Evolutionary conservation across 1,284 basidiomycete species (phyloP).

Genomic region (Filobasidium uniguttulatum): DNA sequence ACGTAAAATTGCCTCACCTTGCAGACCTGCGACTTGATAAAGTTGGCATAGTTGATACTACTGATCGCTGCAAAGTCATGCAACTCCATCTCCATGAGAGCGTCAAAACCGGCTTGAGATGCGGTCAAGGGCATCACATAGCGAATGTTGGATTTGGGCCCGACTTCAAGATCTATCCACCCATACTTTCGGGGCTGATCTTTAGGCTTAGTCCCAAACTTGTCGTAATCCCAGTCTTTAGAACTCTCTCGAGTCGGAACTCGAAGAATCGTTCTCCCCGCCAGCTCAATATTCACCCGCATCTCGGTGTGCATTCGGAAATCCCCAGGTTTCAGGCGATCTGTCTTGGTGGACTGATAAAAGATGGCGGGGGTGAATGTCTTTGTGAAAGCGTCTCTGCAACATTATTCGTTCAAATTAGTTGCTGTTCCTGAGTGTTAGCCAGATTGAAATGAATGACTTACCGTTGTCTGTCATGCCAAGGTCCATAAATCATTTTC

Average conservation of each 20-base stretch:
- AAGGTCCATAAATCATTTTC: slow-evolving; percentile 70
- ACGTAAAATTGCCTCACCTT: slow-evolving; percentile 23
- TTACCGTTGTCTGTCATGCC: slow-evolving; percentile 80
- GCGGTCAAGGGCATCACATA: slow-evolving; percentile 72
- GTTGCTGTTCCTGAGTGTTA: too few relatives aligned
- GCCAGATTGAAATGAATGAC: slow-evolving; percentile 15
- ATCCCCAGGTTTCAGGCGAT: slow-evolving; percentile 55
- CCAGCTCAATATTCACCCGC: slow-evolving; percentile 63
- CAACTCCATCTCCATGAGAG: slow-evolving; percentile 65
- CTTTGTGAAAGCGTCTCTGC: slow-evolving; percentile 58
- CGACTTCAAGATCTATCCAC: slow-evolving; percentile 58
- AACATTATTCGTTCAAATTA: neutral
- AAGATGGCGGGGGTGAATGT: slow-evolving; percentile 70
- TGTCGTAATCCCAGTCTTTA: slow-evolving; percentile 21
- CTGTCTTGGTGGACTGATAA: slow-evolving; percentile 48
- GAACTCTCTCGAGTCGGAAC: slow-evolving; percentile 69
- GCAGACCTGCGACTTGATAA: slow-evolving; percentile 62
- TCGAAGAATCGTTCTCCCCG: slow-evolving; percentile 57
- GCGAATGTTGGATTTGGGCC: slow-evolving; percentile 65
- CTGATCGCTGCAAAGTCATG: slow-evolving; percentile 63
- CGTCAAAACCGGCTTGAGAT: slow-evolving; percentile 56
- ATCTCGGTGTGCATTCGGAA: slow-evolving; percentile 64
- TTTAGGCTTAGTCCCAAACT: slow-evolving; percentile 20
- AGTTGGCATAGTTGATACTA: slow-evolving; percentile 69
- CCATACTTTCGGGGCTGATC: slow-evolving; percentile 44